Evolutionary conservation across 2,329 filamentous ascomycete genomes (phyloP), one percentile per base, ranked within the genome.

Genomic region (Phialophora macrospora): DNA sequence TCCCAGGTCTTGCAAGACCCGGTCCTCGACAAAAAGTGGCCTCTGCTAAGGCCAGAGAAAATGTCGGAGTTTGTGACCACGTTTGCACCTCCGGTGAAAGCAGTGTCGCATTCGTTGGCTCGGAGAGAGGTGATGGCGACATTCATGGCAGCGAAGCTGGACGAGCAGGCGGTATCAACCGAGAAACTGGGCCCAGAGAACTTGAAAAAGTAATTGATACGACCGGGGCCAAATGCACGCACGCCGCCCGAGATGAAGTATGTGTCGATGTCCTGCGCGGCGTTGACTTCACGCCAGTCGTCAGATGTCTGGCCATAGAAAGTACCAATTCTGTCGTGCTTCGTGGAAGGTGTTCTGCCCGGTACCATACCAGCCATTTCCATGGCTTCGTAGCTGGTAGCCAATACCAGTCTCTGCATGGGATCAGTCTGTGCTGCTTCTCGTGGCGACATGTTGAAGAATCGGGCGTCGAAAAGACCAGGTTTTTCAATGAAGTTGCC

Each of bases 401-500:
- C 86, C 24, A 95, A 79, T 2, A 90, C 89, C 70, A 93, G 82
- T 72, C 91, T 85, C 75, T 92, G 90, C 85, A 92, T 92, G 0
- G 91, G 91, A 75, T 94, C 91, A 1, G 90, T 92, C 74, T 93
- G 90, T 59, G 87, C 85, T 30, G 91, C 91, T 77, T 94, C 90
- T 71, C 90, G 86, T 5, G 90, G 90, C 41, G 90, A 93, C 88
- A 94, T 93, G 77, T 92, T 92, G 84, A 94, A 94, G 79, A 94
- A 93, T 0, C 88, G 83, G n/a, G 90, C 88, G 72, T 94, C 91
- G 73, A 94, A 94, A 55, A 90, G 81, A 62, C 90, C 90, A 0
- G 90, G 90, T 67, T 92, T 85, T 68, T 92, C 87, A 70, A 92
- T 85, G 79, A 88, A 93, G 79, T 89, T 91, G 17, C 90, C 90